Conservation (phyloP, 805 yeast genomes). For the Yueomyces sp. region DNA sequence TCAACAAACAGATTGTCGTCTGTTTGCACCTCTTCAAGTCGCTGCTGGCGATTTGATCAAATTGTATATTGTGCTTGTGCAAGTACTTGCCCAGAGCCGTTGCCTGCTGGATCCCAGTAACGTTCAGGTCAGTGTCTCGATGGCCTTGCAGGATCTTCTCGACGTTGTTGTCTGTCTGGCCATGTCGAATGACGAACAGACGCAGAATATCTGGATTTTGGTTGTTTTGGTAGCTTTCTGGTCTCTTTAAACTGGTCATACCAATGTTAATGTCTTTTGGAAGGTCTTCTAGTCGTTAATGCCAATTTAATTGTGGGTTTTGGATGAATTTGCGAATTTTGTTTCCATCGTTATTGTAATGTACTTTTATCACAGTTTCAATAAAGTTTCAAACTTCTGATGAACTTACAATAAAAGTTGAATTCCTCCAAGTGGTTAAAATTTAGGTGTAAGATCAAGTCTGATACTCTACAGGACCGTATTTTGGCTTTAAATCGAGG, state of each 20-base stretch:
- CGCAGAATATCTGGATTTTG: conserved; percentile 28
- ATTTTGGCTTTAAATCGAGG: neutral
- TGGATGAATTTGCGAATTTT: no score
- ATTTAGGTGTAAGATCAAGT: no score
- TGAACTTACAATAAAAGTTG: no score
- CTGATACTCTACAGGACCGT: no score
- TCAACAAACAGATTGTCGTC: conserved; percentile 36
- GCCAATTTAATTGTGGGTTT: no score
- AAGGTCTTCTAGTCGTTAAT: no score
- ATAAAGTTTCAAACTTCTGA: no score
- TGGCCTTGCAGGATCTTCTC: conserved; percentile 72
- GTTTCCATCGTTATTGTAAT: no score
- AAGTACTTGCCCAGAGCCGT: conserved; percentile 31
- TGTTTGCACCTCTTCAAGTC: conserved; percentile 43
- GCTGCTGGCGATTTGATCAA: conserved; percentile 28
- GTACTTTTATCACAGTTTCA: no score
- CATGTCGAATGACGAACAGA: conserved; percentile 64
- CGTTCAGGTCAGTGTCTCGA: conserved; percentile 47
- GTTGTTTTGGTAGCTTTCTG: conserved; percentile 16
- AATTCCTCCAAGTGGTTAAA: no score
- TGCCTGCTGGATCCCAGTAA: conserved; percentile 51
- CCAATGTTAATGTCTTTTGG: neutral
- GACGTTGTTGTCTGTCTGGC: conserved; percentile 67
- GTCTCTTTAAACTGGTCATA: neutral
- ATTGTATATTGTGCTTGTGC: conserved; percentile 21